Conservation (phyloP, 257 asterid genomes). For the Nicotiana paniculata region DNA sequence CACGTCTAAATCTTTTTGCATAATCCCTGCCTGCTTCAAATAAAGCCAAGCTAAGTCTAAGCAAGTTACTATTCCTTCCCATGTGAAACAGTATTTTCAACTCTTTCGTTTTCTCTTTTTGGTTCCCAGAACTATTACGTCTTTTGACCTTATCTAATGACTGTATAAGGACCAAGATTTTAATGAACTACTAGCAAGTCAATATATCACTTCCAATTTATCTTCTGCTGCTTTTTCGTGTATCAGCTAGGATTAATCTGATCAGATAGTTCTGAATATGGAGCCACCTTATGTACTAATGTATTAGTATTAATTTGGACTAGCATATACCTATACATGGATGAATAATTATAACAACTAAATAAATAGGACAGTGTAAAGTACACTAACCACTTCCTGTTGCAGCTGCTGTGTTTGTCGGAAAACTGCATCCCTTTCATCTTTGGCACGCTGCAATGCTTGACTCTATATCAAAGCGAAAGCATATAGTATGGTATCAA, state of each 20-base stretch:
- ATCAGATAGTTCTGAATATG: not conserved
- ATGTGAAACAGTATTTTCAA: not conserved
- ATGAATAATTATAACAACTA: not conserved
- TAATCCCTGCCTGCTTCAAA: not conserved
- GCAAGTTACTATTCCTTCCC: not conserved
- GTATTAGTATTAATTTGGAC: not conserved
- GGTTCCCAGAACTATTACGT: not conserved
- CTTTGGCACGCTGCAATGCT: conserved; percentile 33
- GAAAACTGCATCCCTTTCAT: conserved; percentile 38
- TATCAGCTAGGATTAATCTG: not conserved
- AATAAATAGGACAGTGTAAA: not conserved
- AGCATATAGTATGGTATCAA: not conserved
- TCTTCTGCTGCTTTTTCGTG: not conserved
- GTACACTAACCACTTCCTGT: conserved; percentile 38
- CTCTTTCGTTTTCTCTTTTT: not conserved
- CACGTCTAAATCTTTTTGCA: not conserved
- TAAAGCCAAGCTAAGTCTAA: not conserved
- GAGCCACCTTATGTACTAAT: not conserved
- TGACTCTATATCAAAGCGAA: conserved; percentile 17
- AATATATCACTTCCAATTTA: not conserved
- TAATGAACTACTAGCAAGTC: not conserved
- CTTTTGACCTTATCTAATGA: not conserved
- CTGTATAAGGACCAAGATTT: not conserved
- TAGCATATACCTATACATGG: not conserved
- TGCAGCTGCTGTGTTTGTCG: conserved; percentile 38